phyloP scores from a whole-genome alignment of 31 red algal species.

The Bonnemaisonia californica region DNA sequence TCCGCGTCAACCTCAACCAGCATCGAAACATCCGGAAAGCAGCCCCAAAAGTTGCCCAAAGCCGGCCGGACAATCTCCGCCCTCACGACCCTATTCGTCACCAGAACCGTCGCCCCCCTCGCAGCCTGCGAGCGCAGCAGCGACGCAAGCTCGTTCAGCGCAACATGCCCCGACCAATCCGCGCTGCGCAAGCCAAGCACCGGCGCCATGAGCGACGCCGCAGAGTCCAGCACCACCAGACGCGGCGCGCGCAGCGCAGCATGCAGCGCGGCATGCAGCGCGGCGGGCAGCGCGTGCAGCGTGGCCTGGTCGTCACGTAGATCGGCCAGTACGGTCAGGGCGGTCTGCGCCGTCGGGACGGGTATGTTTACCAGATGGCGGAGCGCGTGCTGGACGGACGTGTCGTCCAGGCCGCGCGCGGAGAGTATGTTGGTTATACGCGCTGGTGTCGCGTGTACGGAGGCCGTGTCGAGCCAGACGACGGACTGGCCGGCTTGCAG shows the following conservation, averaged over 20 bases:
- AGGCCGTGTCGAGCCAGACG: slow-evolving; percentile 50
- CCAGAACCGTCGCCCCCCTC: slow-evolving; percentile 31
- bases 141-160: slow-evolving; percentile 20
- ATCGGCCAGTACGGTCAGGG: slow-evolving; percentile 2
- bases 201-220: slow-evolving; percentile 38
- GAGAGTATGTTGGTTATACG: background rate
- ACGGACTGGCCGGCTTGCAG: slow-evolving; percentile 24
- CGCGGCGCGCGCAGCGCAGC: background rate
- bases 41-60: slow-evolving; percentile 51
- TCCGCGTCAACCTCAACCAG: slow-evolving; percentile 10
- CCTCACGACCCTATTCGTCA: slow-evolving; percentile 68
- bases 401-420: background rate
- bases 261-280: background rate
- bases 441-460: background rate
- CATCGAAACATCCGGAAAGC: slow-evolving; percentile 44
- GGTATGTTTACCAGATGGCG: slow-evolving; percentile 11
- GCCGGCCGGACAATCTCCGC: slow-evolving; percentile 29
- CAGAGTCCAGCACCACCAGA: slow-evolving; percentile 46
- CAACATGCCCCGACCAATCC: slow-evolving; percentile 54
- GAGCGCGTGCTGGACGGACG: background rate
- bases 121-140: slow-evolving; percentile 22
- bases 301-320: slow-evolving; percentile 4
- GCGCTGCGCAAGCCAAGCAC: slow-evolving; percentile 30
- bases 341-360: background rate
- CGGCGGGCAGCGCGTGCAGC: background rate